These are phyloP conservation scores for Xylaria sp. DNA, from an alignment of 2,329 filamentous ascomycete species.

Conservation along the genomic window DNA sequence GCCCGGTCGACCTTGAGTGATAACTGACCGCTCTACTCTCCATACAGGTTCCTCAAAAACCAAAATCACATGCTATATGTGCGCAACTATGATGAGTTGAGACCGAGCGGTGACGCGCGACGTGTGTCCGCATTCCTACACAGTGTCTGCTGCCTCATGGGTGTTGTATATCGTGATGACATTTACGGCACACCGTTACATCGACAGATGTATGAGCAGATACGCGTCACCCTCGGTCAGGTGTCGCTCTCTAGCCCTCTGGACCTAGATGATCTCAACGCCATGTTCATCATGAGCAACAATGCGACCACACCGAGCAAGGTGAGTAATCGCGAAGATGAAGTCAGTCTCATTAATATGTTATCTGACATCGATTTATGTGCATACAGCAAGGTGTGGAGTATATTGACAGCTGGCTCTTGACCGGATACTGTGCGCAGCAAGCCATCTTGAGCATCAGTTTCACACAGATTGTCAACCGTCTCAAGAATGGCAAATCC, in stretches of 20 bases:
- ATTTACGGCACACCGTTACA: slow-evolving; percentile 31
- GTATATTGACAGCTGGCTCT: slow-evolving; percentile 40
- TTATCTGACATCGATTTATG: neutral
- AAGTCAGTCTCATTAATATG: neutral
- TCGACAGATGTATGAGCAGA: slow-evolving; percentile 37
- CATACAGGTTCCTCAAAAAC: slow-evolving; percentile 27
- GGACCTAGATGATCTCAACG: slow-evolving; percentile 38
- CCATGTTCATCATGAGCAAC: slow-evolving; percentile 37
- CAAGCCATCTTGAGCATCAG: slow-evolving; percentile 41
- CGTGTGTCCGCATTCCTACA: slow-evolving; percentile 37
- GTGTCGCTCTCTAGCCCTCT: slow-evolving; percentile 37
- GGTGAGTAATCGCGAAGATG: slow-evolving; percentile 18
- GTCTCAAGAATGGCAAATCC: slow-evolving; percentile 31
- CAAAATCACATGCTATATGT: slow-evolving; percentile 30
- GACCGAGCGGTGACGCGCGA: slow-evolving; percentile 32
- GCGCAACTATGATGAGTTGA: slow-evolving; percentile 25
- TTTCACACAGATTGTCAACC: slow-evolving; percentile 37
- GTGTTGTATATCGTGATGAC: slow-evolving; percentile 33
- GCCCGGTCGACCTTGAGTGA: neutral
- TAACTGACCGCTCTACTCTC: neutral
- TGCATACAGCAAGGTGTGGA: slow-evolving; percentile 30
- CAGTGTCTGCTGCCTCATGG: slow-evolving; percentile 38
- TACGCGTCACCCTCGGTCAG: slow-evolving; percentile 36
- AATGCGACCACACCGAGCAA: slow-evolving; percentile 30
- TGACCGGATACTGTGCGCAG: slow-evolving; percentile 39